Percentiles rank a stretch among this genome's conserved stretches.
Evolutionary conservation across 2,329 filamentous ascomycete species (phyloP).

Genomic region (Alternaria metachromatica): DNA sequence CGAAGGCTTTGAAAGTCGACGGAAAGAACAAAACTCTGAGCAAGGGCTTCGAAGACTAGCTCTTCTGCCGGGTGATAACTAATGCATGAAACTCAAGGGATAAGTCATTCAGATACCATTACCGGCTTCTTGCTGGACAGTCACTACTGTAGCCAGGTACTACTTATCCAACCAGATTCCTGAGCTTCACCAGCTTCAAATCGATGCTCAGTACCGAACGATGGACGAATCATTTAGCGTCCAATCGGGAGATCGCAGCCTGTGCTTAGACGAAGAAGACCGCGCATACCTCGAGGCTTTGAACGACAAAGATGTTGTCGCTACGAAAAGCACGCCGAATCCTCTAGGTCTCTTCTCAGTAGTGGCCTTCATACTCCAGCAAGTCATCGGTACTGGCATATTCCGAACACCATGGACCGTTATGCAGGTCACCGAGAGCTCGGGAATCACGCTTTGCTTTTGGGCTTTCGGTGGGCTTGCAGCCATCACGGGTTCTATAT

Average conservation of each 20-base stretch:
- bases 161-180: background rate
- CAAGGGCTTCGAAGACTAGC: background rate
- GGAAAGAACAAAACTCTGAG: background rate
- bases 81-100: background rate
- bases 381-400: background rate
- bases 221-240: background rate
- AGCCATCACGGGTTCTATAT: background rate
- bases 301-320: background rate
- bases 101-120: background rate
- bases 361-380: background rate
- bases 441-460: background rate
- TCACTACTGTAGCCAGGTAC: background rate
- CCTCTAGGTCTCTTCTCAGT: background rate
- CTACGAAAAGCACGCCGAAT: background rate
- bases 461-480: background rate
- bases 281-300: background rate
- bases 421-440: background rate
- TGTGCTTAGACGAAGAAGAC: background rate
- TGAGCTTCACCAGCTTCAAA: background rate
- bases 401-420: background rate
- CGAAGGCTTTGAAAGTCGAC: background rate
- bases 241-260: background rate
- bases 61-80: background rate
- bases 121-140: background rate
- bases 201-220: background rate